Evolutionary conservation across 2,329 filamentous ascomycete genomes (phyloP).

Genomic region (Elsinoe batatas): DNA sequence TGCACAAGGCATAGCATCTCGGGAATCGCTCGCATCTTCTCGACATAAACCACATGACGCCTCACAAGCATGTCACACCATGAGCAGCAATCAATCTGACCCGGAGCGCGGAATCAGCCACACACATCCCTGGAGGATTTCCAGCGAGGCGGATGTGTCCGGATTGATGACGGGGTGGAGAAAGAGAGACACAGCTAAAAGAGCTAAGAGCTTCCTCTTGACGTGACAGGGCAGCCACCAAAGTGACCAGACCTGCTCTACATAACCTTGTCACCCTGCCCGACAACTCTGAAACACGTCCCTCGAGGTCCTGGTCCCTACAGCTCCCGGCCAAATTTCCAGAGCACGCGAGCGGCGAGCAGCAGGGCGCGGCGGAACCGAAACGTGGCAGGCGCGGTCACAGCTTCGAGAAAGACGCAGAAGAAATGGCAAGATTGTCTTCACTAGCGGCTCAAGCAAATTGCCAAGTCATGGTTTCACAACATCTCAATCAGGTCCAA

Average conservation of each 20-base stretch:
- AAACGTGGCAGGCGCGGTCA: neutral
- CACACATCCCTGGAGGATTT: neutral
- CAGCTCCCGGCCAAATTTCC: constrained; percentile 3
- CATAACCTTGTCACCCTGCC: too few relatives aligned
- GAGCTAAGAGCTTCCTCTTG: too few relatives aligned
- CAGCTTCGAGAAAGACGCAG: neutral
- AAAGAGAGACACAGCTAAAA: neutral
- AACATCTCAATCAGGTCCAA: neutral
- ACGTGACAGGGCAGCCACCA: constrained; percentile 1
- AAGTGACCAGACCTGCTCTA: too few relatives aligned
- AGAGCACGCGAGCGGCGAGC: constrained; percentile 5
- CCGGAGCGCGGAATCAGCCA: neutral
- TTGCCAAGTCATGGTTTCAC: constrained; percentile 3
- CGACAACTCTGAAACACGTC: neutral
- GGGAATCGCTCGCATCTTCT: neutral
- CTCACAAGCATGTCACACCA: too few relatives aligned
- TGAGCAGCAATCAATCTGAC: constrained; percentile 8
- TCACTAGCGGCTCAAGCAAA: neutral
- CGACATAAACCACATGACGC: too few relatives aligned
- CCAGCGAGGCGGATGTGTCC: constrained; percentile 8
- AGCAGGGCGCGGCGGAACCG: neutral
- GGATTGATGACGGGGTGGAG: constrained; percentile 4
- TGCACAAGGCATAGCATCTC: neutral
- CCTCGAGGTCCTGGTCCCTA: too few relatives aligned
- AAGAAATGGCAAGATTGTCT: too few relatives aligned